phyloP scores from a whole-genome alignment of 257 asterid species.

The Solanum ahanhuiri region DNA sequence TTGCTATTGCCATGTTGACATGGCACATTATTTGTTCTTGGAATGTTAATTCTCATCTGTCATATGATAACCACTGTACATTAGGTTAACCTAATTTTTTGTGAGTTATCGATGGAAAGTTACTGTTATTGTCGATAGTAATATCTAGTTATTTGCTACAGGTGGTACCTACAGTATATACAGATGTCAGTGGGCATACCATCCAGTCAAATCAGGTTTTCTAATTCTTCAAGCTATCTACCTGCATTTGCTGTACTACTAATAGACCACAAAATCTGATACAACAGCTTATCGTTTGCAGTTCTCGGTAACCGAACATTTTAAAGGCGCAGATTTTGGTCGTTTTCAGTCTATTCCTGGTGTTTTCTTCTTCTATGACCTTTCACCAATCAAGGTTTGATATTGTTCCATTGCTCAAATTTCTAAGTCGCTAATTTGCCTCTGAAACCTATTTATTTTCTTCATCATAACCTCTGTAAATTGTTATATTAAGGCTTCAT shows the following conservation, averaged over 20 bases:
- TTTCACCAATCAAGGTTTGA: slow-evolving; percentile 89
- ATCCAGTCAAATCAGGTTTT: slow-evolving; percentile 93
- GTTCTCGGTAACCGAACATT: slow-evolving; percentile 98
- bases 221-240: neutral
- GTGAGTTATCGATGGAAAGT: neutral
- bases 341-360: slow-evolving; percentile 76
- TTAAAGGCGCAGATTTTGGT: slow-evolving; percentile 61
- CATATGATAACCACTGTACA: neutral
- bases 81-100: neutral
- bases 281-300: slow-evolving; percentile 27
- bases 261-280: slow-evolving; percentile 7
- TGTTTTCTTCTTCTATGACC: slow-evolving; percentile 85
- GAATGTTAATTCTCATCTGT: neutral
- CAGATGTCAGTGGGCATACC: slow-evolving; percentile 58
- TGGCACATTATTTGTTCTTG: neutral
- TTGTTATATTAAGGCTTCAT: neutral
- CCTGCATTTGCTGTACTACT: neutral
- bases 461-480: neutral
- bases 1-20: neutral
- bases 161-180: slow-evolving; percentile 97
- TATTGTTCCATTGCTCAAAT: neutral
- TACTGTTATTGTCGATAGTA: neutral
- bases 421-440: neutral
- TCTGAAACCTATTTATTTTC: neutral
- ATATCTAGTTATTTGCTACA: slow-evolving; percentile 25